Percentiles rank a stretch among this genome's conserved stretches.
Evolutionary conservation across 306 rosid genomes (phyloP).

Genomic region (Sphenostylis stenocarpa): DNA sequence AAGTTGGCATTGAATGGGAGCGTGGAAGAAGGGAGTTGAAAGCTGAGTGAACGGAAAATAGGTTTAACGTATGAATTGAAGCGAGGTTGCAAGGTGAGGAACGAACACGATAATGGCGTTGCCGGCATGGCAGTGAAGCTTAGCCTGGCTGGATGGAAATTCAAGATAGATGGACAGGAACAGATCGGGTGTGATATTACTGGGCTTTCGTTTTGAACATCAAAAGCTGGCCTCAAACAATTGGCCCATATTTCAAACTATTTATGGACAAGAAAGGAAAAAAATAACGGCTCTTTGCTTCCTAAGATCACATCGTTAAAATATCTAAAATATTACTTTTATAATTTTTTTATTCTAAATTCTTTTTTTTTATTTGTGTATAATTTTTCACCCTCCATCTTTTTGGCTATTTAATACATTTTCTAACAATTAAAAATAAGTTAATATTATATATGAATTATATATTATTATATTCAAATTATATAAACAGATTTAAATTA

Average conservation of each 20-base stretch:
- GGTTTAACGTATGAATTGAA: conserved; percentile 50
- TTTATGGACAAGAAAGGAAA: background rate
- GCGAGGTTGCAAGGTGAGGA: conserved; percentile 55
- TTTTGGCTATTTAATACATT: no score
- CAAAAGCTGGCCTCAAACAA: background rate
- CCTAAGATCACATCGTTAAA: no score
- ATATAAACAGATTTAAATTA: no score
- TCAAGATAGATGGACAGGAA: background rate
- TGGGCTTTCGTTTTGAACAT: background rate
- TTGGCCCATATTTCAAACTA: background rate
- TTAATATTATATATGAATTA: no score
- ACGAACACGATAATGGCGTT: conserved; percentile 49
- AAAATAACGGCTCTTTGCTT: no score
- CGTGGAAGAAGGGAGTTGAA: conserved; percentile 48
- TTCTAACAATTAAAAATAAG: no score
- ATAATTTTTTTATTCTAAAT: no score
- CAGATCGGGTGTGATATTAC: background rate
- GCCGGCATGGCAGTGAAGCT: conserved; percentile 51
- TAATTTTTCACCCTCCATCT: no score
- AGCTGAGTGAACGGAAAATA: conserved; percentile 43
- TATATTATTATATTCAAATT: no score
- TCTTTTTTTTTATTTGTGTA: no score
- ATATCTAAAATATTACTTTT: no score
- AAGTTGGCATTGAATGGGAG: conserved; percentile 35
- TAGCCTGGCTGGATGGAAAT: background rate